phyloP scores from a whole-genome alignment of 306 rosid species.

The Cucumis cinereus region DNA sequence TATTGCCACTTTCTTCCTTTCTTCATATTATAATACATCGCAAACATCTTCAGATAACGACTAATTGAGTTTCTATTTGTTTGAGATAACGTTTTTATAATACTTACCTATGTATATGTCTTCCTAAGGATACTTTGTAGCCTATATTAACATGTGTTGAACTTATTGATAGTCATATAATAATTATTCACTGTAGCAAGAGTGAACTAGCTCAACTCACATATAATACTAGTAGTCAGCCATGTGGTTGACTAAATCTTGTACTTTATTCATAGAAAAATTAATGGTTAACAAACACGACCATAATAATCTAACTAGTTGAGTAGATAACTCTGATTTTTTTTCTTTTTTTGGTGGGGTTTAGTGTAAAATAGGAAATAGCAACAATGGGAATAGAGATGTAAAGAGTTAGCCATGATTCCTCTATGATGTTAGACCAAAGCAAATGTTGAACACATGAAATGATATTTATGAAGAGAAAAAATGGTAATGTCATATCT shows the following conservation, averaged over 20 bases:
- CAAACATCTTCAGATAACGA: no score
- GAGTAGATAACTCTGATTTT: no score
- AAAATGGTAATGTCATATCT: background rate
- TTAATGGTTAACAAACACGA: no score
- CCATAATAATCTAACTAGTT: no score
- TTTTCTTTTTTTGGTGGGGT: background rate
- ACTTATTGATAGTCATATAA: background rate
- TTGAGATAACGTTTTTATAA: no score
- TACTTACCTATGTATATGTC: no score
- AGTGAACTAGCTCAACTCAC: no score
- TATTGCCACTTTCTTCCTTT: background rate
- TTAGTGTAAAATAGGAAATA: background rate
- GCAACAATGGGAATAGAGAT: background rate
- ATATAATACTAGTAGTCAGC: no score
- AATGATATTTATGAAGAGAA: background rate
- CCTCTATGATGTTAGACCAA: background rate
- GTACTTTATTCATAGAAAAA: no score
- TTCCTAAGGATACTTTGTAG: background rate
- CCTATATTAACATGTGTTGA: background rate
- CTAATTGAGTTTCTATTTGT: no score
- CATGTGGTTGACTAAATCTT: no score
- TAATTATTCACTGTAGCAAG: background rate
- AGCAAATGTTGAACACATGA: background rate
- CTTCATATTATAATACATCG: no score
- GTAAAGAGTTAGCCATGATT: background rate